Evolutionary conservation across 371 early-diverging fungal genomes (phyloP), one percentile per base, ranked within the genome.

Genomic region (Cokeromyces recurvatus): DNA sequence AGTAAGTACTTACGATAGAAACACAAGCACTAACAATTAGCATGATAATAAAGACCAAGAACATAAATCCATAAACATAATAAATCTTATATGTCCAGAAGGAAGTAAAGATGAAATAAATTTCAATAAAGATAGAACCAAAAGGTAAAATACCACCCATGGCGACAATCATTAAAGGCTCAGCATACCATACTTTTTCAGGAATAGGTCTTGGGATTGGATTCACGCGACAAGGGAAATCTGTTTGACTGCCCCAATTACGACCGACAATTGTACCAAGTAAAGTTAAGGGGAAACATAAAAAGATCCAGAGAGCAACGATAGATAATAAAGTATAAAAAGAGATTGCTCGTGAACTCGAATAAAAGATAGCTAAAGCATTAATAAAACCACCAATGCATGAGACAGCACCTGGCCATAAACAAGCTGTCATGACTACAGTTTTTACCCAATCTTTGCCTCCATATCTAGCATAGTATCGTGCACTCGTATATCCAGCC

Each of bases 51-150:
- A 89, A 85, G 0, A 89, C 87, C 6, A 89, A 65, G 45, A 90
- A 50, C 71, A 89, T 81, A 47, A 90, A 89, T 0, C 92, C 89
- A 68, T 88, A 92, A 10, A 92, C 88, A 51, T 90, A 89, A 55
- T 89, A 92, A 38, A 85, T 81, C 66, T 84, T 86, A 72, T 87
- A 86, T 11, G 79, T 75, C 90, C 90, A 92, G 56, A 92, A 89
- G 1, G 89, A 87, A 17, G 89, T 81, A 61, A 90, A 89, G 48
- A 92, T 68, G 53, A 88, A 92, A 55, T 89, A 90, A 46, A 90
- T 79, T 72, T 92, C 92, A 57, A 92, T 88, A 58, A 91, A 92
- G 45, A 91, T 86, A 0, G 86, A 81, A 0, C 74, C 87, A 62
- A 92, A 92, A 0, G 90, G 92, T n/a, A 92, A 64, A 15, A 92